Percentiles rank a stretch among this genome's conserved stretches.
Evolutionary conservation across 768 basidiomycete genomes (phyloP).

Genomic region (Trametes sanguinea): DNA sequence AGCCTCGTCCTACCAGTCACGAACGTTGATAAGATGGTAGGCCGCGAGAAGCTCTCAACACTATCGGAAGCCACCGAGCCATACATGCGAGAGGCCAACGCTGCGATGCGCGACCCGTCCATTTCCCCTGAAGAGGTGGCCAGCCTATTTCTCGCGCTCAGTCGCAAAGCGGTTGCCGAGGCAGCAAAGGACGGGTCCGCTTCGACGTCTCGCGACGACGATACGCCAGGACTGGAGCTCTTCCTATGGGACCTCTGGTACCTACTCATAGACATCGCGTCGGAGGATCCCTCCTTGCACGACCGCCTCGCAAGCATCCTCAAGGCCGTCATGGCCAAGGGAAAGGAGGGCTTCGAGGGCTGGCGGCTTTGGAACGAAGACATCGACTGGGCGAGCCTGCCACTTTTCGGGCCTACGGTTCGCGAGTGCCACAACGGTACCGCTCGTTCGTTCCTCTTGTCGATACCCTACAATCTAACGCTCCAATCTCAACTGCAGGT

Average conservation of each 20-base stretch:
- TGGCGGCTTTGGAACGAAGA: conserved; percentile 6
- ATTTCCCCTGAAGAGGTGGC: neutral
- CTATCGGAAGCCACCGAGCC: too few species aligned
- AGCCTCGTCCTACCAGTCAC: too few species aligned
- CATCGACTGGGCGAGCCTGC: conserved; percentile 4
- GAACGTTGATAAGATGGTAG: too few species aligned
- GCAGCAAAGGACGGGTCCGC: too few species aligned
- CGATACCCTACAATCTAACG: too few species aligned
- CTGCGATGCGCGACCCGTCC: neutral
- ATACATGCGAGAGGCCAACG: neutral
- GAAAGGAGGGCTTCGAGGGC: conserved; percentile 1
- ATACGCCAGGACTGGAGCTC: conserved; percentile 14
- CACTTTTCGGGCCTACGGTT: conserved; percentile 5
- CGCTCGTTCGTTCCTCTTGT: neutral
- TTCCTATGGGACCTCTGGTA: conserved; percentile 18
- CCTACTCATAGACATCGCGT: neutral
- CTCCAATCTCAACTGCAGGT: too few species aligned
- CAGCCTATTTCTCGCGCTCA: neutral
- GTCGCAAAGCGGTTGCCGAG: neutral
- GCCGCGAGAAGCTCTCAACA: too few species aligned
- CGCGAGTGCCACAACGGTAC: conserved; percentile 16
- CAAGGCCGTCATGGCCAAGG: conserved; percentile 1
- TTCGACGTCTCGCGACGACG: neutral
- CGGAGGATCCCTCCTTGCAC: conserved; percentile 3
- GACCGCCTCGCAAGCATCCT: conserved; percentile 7